Conservation (phyloP, 768 basidiomycete species). For the Tubosaeta sp. region DNA sequence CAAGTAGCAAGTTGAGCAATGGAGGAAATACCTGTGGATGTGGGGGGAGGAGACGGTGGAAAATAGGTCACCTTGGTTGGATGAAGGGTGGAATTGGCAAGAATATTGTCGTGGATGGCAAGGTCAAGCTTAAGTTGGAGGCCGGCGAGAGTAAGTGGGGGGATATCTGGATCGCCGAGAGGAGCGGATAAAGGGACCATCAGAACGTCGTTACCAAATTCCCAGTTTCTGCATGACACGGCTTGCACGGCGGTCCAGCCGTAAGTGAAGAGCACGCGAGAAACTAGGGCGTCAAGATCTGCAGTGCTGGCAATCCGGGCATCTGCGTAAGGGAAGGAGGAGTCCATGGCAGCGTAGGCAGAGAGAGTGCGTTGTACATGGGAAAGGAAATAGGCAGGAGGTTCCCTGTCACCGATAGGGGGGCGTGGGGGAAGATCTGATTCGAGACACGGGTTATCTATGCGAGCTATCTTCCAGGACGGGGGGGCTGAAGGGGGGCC, state of each 20-base stretch:
- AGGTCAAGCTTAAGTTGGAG: slow-evolving; percentile 29
- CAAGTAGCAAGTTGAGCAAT: not conserved
- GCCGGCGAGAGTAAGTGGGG: slow-evolving; percentile 9
- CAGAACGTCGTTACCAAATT: slow-evolving; percentile 26
- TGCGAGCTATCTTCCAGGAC: slow-evolving; percentile 6
- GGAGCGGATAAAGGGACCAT: slow-evolving; percentile 16
- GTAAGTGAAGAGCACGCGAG: slow-evolving; percentile 38
- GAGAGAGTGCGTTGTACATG: slow-evolving; percentile 46
- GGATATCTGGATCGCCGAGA: not conserved
- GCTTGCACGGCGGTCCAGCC: slow-evolving; percentile 32
- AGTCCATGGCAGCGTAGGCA: slow-evolving; percentile 40
- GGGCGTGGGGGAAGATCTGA: slow-evolving; percentile 29
- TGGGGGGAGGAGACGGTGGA: slow-evolving; percentile 13
- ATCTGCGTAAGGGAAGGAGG: slow-evolving; percentile 26
- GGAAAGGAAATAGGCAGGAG: slow-evolving; percentile 28
- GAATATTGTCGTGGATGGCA: slow-evolving; percentile 18
- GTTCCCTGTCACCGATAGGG: slow-evolving; percentile 27
- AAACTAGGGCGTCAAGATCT: slow-evolving; percentile 44
- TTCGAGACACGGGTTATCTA: slow-evolving; percentile 11
- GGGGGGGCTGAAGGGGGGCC: slow-evolving; percentile 11
- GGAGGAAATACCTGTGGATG: slow-evolving; percentile 14
- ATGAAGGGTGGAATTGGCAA: slow-evolving; percentile 20
- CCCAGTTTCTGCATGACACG: slow-evolving; percentile 21
- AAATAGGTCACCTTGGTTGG: slow-evolving; percentile 27
- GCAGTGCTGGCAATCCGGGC: slow-evolving; percentile 11